phyloP scores from a whole-genome alignment of 352 stramenopile species.

The Peronospora tabacina region DNA sequence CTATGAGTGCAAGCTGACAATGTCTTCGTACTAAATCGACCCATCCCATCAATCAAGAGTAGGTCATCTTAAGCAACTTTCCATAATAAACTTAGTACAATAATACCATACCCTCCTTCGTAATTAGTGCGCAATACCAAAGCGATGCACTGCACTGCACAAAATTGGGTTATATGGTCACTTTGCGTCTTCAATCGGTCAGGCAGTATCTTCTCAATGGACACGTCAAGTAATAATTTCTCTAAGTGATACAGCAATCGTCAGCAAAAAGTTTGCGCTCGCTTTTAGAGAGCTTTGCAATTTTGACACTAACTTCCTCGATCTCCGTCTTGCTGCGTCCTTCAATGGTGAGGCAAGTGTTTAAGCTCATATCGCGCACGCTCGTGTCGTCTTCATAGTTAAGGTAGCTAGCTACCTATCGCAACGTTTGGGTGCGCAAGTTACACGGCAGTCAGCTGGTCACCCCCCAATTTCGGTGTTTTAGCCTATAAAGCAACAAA shows the following conservation, averaged over 20 bases:
- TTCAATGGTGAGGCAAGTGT: slow-evolving; percentile 62
- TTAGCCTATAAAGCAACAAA: slow-evolving; percentile 37
- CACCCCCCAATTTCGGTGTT: slow-evolving; percentile 56
- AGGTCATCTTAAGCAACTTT: too few relatives aligned
- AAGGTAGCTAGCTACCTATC: slow-evolving; percentile 85
- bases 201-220: too few relatives aligned
- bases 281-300: slow-evolving; percentile 30
- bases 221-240: neutral
- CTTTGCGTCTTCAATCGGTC: too few relatives aligned
- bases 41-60: too few relatives aligned
- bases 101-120: too few relatives aligned
- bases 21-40: too few relatives aligned
- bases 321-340: slow-evolving; percentile 44
- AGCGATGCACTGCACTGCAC: too few relatives aligned
- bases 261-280: slow-evolving; percentile 1
- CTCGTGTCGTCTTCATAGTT: slow-evolving; percentile 50
- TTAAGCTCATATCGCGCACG: slow-evolving; percentile 50
- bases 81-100: too few relatives aligned
- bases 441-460: slow-evolving; percentile 52
- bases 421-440: slow-evolving; percentile 55
- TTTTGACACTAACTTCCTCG: slow-evolving; percentile 41
- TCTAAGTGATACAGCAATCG: neutral
- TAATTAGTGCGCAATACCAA: too few relatives aligned
- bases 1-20: too few relatives aligned
- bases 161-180: too few relatives aligned